Conservation (phyloP, 2,329 filamentous ascomycete species). For the Trichophyton schoenleinii region DNA sequence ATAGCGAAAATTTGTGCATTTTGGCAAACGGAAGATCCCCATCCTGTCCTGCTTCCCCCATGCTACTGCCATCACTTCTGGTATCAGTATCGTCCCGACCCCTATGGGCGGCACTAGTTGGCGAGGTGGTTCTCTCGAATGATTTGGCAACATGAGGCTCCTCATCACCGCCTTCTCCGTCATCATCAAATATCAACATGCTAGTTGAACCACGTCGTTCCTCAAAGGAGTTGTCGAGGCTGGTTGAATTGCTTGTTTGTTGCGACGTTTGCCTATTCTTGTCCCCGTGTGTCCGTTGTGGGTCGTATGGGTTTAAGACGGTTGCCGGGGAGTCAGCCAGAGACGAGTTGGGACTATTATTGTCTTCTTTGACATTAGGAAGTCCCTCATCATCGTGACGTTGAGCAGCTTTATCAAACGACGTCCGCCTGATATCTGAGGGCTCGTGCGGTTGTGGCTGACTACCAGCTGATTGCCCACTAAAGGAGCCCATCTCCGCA, state of each 20-base stretch:
- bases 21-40: slow-evolving; percentile 36
- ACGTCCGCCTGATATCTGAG: slow-evolving; percentile 5
- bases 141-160: slow-evolving; percentile 34
- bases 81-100: slow-evolving; percentile 20
- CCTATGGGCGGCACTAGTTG: slow-evolving; percentile 27
- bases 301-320: not conserved
- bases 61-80: slow-evolving; percentile 16
- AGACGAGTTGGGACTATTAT: not conserved
- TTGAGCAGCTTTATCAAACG: slow-evolving; percentile 4
- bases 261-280: not conserved
- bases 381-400: not conserved
- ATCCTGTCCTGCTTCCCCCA: slow-evolving; percentile 17
- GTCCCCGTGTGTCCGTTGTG: not conserved
- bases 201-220: slow-evolving; percentile 22
- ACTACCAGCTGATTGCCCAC: slow-evolving; percentile 15
- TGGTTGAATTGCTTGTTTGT: not conserved
- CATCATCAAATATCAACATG: slow-evolving; percentile 22
- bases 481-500: slow-evolving; percentile 16
- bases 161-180: slow-evolving; percentile 32
- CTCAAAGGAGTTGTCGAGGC: slow-evolving; percentile 17
- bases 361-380: not conserved
- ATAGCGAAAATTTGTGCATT: slow-evolving; percentile 97
- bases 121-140: slow-evolving; percentile 31
- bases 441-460: slow-evolving; percentile 3
- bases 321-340: not conserved